phyloP scores from a whole-genome alignment of 371 early-diverging fungal genomes.

The Basidiobolus meristosporus region DNA sequence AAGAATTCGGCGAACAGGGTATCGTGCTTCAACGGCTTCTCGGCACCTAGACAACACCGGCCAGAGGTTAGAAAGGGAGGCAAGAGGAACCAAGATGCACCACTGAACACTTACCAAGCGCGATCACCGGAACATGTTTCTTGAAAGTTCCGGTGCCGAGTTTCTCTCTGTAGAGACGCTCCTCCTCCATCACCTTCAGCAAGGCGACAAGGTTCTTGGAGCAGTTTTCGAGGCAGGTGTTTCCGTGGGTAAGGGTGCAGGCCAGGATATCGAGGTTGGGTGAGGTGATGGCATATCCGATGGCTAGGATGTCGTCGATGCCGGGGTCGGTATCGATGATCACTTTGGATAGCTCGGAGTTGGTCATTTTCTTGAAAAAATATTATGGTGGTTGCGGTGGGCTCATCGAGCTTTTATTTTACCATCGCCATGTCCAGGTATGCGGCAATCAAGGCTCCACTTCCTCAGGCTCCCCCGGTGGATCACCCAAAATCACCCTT shows the following conservation, averaged over 20 bases:
- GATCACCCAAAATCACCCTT: too few relatives aligned
- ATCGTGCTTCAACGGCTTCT: conserved; percentile 12
- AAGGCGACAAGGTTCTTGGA: conserved; percentile 10
- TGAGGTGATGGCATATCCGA: conserved; percentile 18
- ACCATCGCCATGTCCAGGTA: too few relatives aligned
- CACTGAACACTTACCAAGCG: neutral
- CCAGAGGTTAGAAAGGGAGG: neutral
- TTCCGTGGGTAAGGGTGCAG: too few relatives aligned
- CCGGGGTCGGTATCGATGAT: conserved; percentile 10
- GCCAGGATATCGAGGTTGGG: conserved; percentile 22
- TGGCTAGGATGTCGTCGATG: conserved; percentile 28
- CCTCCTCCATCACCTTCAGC: conserved; percentile 4
- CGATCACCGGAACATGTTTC: conserved; percentile 2
- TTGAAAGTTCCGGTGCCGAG: neutral
- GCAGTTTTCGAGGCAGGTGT: conserved; percentile 15
- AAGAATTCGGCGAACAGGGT: conserved; percentile 15
- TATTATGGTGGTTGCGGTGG: too few relatives aligned
- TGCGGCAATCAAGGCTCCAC: too few relatives aligned
- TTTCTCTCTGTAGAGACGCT: conserved; percentile 8
- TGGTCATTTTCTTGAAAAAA: too few relatives aligned
- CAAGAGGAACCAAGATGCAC: neutral
- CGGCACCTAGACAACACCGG: conserved; percentile 10
- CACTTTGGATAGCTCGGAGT: neutral
- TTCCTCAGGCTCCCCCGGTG: too few relatives aligned
- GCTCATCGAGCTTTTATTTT: too few relatives aligned